Percentiles rank a stretch among this genome's conserved stretches.
Evolutionary conservation across 2,329 filamentous ascomycete species (phyloP).

Genomic region (Corinectria fuckeliana): DNA sequence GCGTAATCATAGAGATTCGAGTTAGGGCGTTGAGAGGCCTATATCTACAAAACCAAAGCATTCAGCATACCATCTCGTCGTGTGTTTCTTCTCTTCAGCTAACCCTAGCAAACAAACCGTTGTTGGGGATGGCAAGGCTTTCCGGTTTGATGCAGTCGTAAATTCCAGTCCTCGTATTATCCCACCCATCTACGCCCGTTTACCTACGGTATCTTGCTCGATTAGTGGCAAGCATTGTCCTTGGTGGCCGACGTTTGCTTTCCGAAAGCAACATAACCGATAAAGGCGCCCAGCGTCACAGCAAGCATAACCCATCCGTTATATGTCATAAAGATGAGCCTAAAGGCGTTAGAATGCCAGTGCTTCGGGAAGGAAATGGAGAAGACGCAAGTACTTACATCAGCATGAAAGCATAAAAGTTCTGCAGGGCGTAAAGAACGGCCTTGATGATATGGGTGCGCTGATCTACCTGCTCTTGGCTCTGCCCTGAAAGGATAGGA

Average conservation of each 20-base stretch:
- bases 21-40: neutral
- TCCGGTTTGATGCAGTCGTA: neutral
- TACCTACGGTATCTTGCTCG: neutral
- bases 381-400: constrained; percentile 70
- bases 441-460: constrained; percentile 81
- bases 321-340: constrained; percentile 99
- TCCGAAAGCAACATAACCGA: constrained; percentile 87
- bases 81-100: neutral
- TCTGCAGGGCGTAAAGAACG: constrained; percentile 86
- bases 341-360: constrained; percentile 46
- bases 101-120: neutral
- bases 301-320: constrained; percentile 98
- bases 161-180: neutral
- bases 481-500: constrained; percentile 75
- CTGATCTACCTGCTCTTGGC: constrained; percentile 65
- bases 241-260: constrained; percentile 74
- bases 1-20: neutral
- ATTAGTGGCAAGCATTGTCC: constrained; percentile 88
- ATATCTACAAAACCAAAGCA: neutral
- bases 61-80: neutral
- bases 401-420: constrained; percentile 99
- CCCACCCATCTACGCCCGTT: neutral
- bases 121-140: neutral
- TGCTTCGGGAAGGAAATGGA: no score
- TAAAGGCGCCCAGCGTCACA: constrained; percentile 85